Evolutionary conservation across 176 grass and related monocot genomes (phyloP).

Genomic region (Cymbopogon citratus): DNA sequence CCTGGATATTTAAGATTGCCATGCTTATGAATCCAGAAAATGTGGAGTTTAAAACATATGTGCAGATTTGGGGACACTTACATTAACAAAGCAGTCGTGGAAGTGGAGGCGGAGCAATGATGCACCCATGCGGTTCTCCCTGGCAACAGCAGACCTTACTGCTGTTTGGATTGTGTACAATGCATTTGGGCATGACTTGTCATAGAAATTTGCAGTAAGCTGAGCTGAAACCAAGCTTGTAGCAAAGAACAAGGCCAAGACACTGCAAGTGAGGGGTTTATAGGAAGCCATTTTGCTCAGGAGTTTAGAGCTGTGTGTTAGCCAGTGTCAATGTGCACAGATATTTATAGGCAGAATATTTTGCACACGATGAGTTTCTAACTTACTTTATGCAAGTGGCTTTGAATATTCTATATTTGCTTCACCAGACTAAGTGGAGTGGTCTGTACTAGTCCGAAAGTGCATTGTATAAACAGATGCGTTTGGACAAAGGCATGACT

Average conservation of each 20-base stretch:
- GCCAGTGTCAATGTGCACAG: neutral
- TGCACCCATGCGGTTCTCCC: conserved; percentile 54
- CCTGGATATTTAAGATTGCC: conserved; percentile 23
- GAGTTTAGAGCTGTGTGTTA: neutral
- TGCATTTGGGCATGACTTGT: conserved; percentile 48
- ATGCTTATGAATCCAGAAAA: neutral
- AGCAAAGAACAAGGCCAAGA: conserved; percentile 25
- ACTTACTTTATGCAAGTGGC: neutral
- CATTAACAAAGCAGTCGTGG: conserved; percentile 66
- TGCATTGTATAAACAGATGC: neutral
- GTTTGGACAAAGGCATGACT: neutral
- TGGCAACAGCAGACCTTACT: conserved; percentile 18
- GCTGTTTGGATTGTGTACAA: conserved; percentile 34
- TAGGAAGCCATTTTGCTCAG: neutral
- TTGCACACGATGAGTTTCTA: neutral
- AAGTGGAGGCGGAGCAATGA: conserved; percentile 68
- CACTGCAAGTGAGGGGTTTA: neutral
- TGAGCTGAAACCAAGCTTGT: conserved; percentile 33
- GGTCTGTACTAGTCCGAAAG: neutral
- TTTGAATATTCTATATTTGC: conserved; percentile 25
- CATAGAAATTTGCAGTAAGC: conserved; percentile 51
- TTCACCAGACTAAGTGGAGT: no score
- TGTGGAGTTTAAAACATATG: neutral
- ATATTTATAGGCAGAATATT: conserved; percentile 42
- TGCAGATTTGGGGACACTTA: conserved; percentile 13